phyloP scores from a whole-genome alignment of 192 early-diverging fungal genomes.

The Chytriomyces hyalinus region DNA sequence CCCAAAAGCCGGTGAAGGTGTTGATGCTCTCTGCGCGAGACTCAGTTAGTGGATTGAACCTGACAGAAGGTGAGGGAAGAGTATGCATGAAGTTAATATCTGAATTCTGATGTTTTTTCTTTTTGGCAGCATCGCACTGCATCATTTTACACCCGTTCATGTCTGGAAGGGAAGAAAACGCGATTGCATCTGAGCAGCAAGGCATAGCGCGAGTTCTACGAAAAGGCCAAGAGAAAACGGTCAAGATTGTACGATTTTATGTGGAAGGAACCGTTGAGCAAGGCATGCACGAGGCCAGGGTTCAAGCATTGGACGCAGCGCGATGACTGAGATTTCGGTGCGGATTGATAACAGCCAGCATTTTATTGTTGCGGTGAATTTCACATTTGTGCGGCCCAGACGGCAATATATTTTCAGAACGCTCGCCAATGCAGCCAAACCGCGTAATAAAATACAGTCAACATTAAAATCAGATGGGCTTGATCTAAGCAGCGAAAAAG shows the following conservation, averaged over 20 bases:
- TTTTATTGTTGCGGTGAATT: too few relatives aligned
- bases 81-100: neutral
- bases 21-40: constrained; percentile 36
- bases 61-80: constrained; percentile 30
- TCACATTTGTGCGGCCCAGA: too few relatives aligned
- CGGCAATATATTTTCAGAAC: too few relatives aligned
- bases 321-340: too few relatives aligned
- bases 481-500: too few relatives aligned
- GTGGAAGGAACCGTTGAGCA: constrained; percentile 17
- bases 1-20: constrained; percentile 10
- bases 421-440: too few relatives aligned
- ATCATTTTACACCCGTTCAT: constrained; percentile 18
- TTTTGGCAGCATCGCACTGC: neutral
- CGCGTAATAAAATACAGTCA: too few relatives aligned
- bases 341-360: too few relatives aligned
- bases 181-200: constrained; percentile 26
- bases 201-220: constrained; percentile 17
- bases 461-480: too few relatives aligned
- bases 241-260: constrained; percentile 24
- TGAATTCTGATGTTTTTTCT: neutral
- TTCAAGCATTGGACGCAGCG: neutral
- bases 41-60: constrained; percentile 38
- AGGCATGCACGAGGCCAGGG: constrained; percentile 2
- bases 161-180: constrained; percentile 10
- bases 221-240: constrained; percentile 21